Percentiles rank a stretch among this genome's conserved stretches.
Evolutionary conservation across 306 rosid species (phyloP).

Genomic region (Cicer bijugum): DNA sequence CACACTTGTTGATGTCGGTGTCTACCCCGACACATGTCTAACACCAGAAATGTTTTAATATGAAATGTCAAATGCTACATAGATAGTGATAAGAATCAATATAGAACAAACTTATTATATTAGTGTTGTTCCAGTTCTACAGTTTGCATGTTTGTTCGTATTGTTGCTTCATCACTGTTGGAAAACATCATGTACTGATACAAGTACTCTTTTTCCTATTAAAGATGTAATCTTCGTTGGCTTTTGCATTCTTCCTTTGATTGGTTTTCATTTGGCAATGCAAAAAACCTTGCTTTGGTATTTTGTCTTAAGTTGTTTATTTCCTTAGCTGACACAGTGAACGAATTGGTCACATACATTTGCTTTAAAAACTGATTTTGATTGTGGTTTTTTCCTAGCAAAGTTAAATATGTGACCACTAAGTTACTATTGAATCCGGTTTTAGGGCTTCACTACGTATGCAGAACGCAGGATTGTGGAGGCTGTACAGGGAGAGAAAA

Average conservation of each 20-base stretch:
- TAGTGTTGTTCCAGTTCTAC: not conserved
- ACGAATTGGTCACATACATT: not conserved
- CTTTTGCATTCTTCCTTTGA: conserved; percentile 17
- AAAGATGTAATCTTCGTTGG: not conserved
- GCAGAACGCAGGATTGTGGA: conserved; percentile 97
- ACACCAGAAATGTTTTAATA: no score
- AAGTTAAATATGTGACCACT: not conserved
- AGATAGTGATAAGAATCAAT: not conserved
- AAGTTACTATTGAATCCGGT: conserved; percentile 34
- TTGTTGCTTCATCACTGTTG: conserved; percentile 8
- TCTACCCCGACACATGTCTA: no score
- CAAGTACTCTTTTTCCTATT: not conserved
- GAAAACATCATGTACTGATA: not conserved
- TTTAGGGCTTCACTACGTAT: conserved; percentile 84
- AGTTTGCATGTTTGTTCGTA: not conserved
- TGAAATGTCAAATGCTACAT: no score
- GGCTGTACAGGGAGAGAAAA: conserved; percentile 88
- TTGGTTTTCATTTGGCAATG: conserved; percentile 19
- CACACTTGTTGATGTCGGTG: no score
- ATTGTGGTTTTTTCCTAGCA: not conserved
- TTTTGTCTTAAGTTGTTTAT: not conserved
- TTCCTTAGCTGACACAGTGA: not conserved
- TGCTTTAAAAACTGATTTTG: conserved; percentile 4
- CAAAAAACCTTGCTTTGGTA: conserved; percentile 1
- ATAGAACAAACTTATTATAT: not conserved